Conservation (phyloP, 176 grass and related monocot genomes). For the Alloteropsis semialata region DNA sequence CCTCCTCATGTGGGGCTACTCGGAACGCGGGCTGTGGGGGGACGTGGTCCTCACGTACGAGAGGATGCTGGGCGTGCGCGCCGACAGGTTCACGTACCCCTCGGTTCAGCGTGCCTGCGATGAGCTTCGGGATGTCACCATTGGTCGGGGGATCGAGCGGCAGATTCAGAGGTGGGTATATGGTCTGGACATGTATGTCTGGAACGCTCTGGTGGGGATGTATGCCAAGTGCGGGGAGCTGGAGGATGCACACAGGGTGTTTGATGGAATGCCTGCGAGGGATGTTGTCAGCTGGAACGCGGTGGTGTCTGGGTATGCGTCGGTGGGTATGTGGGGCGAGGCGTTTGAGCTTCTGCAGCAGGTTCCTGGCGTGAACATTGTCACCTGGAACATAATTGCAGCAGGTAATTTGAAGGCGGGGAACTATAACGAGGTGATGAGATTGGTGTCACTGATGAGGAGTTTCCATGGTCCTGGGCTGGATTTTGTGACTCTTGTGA, state of each 20-base stretch:
- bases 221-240: slow-evolving; percentile 47
- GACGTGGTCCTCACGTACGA: slow-evolving; percentile 41
- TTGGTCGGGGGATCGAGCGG: slow-evolving; percentile 33
- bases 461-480: background rate
- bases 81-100: slow-evolving; percentile 58
- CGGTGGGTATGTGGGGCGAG: background rate
- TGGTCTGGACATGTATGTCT: slow-evolving; percentile 51
- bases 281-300: slow-evolving; percentile 67
- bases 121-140: slow-evolving; percentile 33
- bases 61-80: slow-evolving; percentile 34
- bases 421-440: slow-evolving; percentile 29
- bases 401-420: slow-evolving; percentile 39
- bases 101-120: slow-evolving; percentile 56
- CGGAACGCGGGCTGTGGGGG: slow-evolving; percentile 1
- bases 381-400: slow-evolving; percentile 23
- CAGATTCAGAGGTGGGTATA: background rate
- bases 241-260: slow-evolving; percentile 37
- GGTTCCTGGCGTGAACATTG: slow-evolving; percentile 30
- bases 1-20: slow-evolving; percentile 49
- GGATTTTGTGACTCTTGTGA: slow-evolving; percentile 49
- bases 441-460: slow-evolving; percentile 33
- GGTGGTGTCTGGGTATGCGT: slow-evolving; percentile 38
- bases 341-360: slow-evolving; percentile 35
- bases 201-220: slow-evolving; percentile 61
- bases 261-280: slow-evolving; percentile 51